Conservation (phyloP, 352 stramenopile genomes). For the Blastocystis sp. region DNA sequence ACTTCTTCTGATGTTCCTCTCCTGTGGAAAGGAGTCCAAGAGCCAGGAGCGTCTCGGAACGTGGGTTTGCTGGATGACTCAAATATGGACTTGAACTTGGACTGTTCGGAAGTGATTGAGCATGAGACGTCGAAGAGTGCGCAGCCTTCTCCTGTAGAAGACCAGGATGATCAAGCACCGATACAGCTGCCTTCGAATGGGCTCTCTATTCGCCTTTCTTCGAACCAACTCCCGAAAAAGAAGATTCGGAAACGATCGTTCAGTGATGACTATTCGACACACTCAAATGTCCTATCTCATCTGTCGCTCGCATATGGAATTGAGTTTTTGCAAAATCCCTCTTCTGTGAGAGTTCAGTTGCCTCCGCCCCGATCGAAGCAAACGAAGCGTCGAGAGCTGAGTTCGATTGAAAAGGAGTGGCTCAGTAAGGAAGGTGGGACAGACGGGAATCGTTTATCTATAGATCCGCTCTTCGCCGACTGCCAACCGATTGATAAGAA, state of each 20-base stretch:
- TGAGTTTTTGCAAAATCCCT: neutral
- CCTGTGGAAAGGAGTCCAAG: slow-evolving; percentile 8
- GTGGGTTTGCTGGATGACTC: neutral
- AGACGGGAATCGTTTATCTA: neutral
- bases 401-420: neutral
- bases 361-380: neutral
- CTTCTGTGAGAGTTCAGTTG: neutral
- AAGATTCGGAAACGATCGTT: neutral
- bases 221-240: neutral
- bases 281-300: neutral
- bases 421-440: neutral
- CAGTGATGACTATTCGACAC: neutral
- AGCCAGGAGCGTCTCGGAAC: neutral
- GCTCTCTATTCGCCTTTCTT: neutral
- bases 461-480: neutral
- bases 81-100: neutral
- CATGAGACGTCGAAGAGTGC: neutral
- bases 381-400: neutral
- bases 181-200: neutral
- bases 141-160: neutral
- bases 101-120: neutral
- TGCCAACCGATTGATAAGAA: neutral
- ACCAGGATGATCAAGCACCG: neutral
- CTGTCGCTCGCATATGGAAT: neutral
- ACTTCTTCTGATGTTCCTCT: neutral